A percentile compares a stretch with the other conserved stretches of the same genome.
Evolutionary conservation across 164 flowering plant genomes (phyloP).

Genomic region (Stephania yunnanensis): DNA sequence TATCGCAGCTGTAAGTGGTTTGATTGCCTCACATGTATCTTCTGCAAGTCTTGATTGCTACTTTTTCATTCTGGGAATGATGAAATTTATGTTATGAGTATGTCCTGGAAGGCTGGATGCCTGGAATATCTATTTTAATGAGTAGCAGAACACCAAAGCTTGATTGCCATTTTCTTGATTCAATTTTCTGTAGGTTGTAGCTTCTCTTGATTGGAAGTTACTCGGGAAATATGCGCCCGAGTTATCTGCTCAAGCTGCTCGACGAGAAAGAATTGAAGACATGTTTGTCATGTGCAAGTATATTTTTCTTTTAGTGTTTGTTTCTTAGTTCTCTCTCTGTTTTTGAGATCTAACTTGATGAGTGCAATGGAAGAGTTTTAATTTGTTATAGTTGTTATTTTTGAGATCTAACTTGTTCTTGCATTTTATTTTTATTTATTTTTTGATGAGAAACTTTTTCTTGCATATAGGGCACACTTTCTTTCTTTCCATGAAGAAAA

Average conservation of each 20-base stretch:
- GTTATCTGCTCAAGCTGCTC: constrained; percentile 68
- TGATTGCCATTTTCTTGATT: background rate
- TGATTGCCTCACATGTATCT: background rate
- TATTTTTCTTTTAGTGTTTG: background rate
- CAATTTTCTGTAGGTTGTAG: constrained; percentile 51
- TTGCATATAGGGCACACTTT: constrained; percentile 65
- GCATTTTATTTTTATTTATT: background rate
- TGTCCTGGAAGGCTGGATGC: background rate
- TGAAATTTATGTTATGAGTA: background rate
- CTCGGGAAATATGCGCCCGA: constrained; percentile 64
- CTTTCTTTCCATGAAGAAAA: constrained; percentile 75
- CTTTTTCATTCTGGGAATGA: background rate
- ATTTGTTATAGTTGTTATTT: background rate
- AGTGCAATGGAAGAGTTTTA: no score
- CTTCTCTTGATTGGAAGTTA: constrained; percentile 78
- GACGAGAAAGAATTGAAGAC: constrained; percentile 70
- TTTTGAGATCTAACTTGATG: background rate
- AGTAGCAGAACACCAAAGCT: background rate
- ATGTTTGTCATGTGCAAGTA: constrained; percentile 35
- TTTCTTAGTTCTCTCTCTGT: background rate
- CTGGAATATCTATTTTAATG: background rate
- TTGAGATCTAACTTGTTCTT: background rate
- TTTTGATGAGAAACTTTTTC: background rate
- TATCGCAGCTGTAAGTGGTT: constrained; percentile 8
- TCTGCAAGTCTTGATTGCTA: background rate